phyloP scores from a whole-genome alignment of 2,329 filamentous ascomycete species.

The Dothistroma septosporum region DNA sequence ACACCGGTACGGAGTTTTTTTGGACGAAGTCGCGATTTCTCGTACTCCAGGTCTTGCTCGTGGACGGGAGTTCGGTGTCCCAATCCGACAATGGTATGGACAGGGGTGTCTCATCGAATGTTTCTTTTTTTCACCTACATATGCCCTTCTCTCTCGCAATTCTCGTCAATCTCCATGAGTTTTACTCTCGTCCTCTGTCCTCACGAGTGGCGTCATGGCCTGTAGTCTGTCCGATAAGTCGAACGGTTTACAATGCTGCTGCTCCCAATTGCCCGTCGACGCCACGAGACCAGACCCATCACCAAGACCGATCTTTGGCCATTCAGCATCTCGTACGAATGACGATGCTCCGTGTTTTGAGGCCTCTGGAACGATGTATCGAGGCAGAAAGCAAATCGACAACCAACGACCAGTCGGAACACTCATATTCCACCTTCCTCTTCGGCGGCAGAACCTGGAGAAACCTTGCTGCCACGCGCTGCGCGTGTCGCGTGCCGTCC shows the following conservation, averaged over 20 bases:
- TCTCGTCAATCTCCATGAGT: neutral
- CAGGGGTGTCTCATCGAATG: neutral
- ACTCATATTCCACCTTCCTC: neutral
- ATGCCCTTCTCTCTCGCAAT: neutral
- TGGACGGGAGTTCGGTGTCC: neutral
- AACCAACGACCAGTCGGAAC: neutral
- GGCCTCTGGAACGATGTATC: neutral
- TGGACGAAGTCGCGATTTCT: neutral
- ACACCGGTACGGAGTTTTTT: too few relatives aligned
- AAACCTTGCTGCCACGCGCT: neutral
- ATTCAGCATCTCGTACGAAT: neutral
- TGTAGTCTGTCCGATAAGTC: too few relatives aligned
- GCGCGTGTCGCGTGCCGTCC: neutral
- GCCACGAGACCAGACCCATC: neutral
- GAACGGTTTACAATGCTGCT: neutral
- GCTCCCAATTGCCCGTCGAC: neutral
- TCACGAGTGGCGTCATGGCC: too few relatives aligned
- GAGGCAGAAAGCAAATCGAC: neutral
- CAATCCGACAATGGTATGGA: neutral
- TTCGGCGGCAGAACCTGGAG: neutral
- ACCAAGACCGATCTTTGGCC: neutral
- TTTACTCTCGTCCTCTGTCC: too few relatives aligned
- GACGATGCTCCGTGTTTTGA: neutral
- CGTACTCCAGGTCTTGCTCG: neutral
- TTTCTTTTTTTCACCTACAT: neutral